Evolutionary conservation across 1,284 basidiomycete species (phyloP), one percentile per base, ranked within the genome.

Genomic region (Cutaneotrichosporon sp.): DNA sequence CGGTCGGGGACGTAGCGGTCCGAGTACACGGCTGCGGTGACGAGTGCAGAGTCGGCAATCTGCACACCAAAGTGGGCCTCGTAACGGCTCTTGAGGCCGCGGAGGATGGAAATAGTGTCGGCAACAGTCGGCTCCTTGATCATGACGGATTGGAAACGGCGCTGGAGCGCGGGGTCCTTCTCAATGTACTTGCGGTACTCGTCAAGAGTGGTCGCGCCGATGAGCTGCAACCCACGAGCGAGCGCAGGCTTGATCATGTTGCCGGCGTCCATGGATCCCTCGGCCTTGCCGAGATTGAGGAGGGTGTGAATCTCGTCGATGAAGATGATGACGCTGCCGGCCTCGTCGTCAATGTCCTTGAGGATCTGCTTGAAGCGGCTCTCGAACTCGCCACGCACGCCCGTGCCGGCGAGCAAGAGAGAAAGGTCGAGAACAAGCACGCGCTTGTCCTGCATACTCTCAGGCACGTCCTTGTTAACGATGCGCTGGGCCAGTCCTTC

Each of bases 121-220:
- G 90, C 88, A 8, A 93, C 90, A 0, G 87, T 88, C 0, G 93
- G 94, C 74, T 97, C 94, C 57, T 92, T 89, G 60, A 96, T 91
- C 55, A 84, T 83, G 4, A 97, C 88, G 0, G 91, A 90, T 74
- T 94, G 92, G 82, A 97, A 97, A 0, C 93, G 87, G 31, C 92
- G 85, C 70, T 94, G 91, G 1, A 97, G 86, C 1, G 93, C 93
- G 0, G 91, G 89, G 72, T 97, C 94, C 79, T 95, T 96, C 58
- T 89, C 91, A 52, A 97, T 96, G 0, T 89, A 90, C 78, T 92
- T 92, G 38, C 91, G 85, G 76, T 94, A 97, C 75, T 97, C 93
- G 73, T 95, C 91, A 22, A 90, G 86, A 1, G 92, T 94, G 0
- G 92, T 94, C 0, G 92, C 91, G 34, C 92, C 92, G 7, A 94